Evolutionary conservation across 306 rosid genomes (phyloP).

Genomic region (Trifolium subterraneum): DNA sequence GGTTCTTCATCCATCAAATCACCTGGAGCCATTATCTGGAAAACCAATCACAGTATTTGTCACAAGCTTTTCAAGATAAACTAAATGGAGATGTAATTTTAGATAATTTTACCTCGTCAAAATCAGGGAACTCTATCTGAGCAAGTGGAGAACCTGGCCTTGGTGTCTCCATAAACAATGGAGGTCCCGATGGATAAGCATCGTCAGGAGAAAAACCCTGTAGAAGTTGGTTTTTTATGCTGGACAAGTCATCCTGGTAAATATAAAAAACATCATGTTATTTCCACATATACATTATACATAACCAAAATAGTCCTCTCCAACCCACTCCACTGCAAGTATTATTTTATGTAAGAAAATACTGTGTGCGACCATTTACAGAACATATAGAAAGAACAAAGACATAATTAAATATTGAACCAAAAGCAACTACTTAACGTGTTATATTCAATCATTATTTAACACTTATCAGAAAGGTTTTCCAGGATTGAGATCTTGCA

Average conservation of each 20-base stretch:
- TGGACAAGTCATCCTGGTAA: constrained; percentile 72
- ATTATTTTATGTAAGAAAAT: no score
- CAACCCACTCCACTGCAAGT: not conserved
- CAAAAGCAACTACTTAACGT: constrained; percentile 20
- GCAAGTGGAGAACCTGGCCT: constrained; percentile 80
- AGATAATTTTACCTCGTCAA: constrained; percentile 67
- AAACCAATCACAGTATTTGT: constrained; percentile 40
- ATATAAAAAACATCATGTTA: constrained; percentile 34
- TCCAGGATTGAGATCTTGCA: no score
- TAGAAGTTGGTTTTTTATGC: constrained; percentile 74
- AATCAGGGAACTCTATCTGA: constrained; percentile 65
- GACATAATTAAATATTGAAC: constrained; percentile 10
- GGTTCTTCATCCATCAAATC: constrained; percentile 72
- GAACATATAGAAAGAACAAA: constrained; percentile 28
- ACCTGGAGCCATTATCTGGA: constrained; percentile 63
- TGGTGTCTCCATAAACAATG: constrained; percentile 93
- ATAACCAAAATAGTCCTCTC: constrained; percentile 8
- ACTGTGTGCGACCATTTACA: not conserved
- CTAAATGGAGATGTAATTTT: constrained; percentile 39
- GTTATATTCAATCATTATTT: constrained; percentile 13
- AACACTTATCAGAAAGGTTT: constrained; percentile 21
- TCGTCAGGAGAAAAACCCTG: constrained; percentile 89
- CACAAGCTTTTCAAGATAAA: constrained; percentile 33
- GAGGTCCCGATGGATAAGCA: constrained; percentile 85
- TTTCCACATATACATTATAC: constrained; percentile 21